Base-by-base conservation (phyloP, 1,139 yeast genomes). In the Geotrichum cucujoidarum region DNA sequence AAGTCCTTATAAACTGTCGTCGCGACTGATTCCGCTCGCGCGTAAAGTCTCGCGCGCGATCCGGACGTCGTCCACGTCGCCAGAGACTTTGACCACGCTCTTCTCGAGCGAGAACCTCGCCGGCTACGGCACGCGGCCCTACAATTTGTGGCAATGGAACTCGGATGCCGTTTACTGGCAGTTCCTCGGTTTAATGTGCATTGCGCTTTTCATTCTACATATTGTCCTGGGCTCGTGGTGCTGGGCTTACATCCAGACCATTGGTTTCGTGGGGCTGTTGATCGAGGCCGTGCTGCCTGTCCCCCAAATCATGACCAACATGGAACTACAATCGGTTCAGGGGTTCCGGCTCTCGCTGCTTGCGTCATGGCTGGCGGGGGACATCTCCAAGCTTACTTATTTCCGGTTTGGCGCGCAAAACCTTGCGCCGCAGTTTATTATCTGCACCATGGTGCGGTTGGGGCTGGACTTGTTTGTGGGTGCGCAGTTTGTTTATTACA, bases 321-420 rank as follows among this genome's bases (percentile, higher is more conserved):
- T 80, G 60, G 72, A 90, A 51, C 65, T 86, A 25, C 78, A 80
- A 57, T 78, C 87, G 0, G 80, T 84, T 5, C 83, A 83, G 56
- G 92, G 92, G 53, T 88, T 89, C 68, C 83, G 89, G 58, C 71
- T 82, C 40, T 77, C 90, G 32, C 69, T 89, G 44, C 65, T 89
- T 42, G 68, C 87, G 27, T 83, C 92, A 58, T 89, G 97, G 97
- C 70, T 89, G 8, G 83, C 92, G 52, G 96, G 97, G 45, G 97
- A 89, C 66, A 69, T 83, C 40, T 77, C 88, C 34, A 89, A 89
- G 62, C 75, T 89, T 34, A 70, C 81, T 44, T 88, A 85, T 62
- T 72, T 88, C 51, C 58, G 83, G 13, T 82, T 74, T 62, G 94
- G 95, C 10, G 84, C 95, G 1, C 75, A 82, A 55, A 57, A 57